A percentile compares a stretch with the other conserved stretches of the same genome.
Conservation (phyloP, 305 asterid genomes). For the Fraxinus floribunda region DNA sequence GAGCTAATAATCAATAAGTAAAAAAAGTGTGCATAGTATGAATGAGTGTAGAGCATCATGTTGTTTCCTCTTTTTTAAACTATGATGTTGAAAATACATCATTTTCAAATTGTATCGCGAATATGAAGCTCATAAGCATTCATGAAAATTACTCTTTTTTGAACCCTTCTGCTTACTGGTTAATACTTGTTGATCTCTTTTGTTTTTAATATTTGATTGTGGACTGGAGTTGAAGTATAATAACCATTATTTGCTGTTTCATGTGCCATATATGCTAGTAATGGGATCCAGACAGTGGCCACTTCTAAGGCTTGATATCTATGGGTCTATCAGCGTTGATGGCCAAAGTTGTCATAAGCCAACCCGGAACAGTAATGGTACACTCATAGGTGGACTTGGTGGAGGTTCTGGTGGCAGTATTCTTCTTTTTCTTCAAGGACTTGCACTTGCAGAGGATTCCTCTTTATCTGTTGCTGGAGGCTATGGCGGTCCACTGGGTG, state of each 20-base stretch:
- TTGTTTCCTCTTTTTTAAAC: neutral
- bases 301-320: conserved; percentile 62
- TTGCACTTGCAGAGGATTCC: conserved; percentile 67
- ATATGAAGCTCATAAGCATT: neutral
- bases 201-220: conserved; percentile 1
- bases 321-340: conserved; percentile 77
- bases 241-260: conserved; percentile 27
- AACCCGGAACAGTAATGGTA: conserved; percentile 51
- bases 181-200: neutral
- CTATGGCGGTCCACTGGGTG: conserved; percentile 78
- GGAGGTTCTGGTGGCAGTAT: conserved; percentile 98
- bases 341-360: conserved; percentile 67
- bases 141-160: neutral
- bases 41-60: neutral
- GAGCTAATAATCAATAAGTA: neutral
- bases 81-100: neutral
- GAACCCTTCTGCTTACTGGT: neutral
- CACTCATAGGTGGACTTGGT: conserved; percentile 74
- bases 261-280: conserved; percentile 43
- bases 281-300: conserved; percentile 96
- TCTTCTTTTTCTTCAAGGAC: conserved; percentile 71
- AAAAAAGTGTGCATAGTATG: neutral
- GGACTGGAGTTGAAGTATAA: neutral
- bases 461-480: conserved; percentile 83
- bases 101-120: neutral